These are phyloP conservation scores for Dendrocalamus sinicus DNA, from an alignment of 176 grass and related monocot species.

Conservation along the genomic window DNA sequence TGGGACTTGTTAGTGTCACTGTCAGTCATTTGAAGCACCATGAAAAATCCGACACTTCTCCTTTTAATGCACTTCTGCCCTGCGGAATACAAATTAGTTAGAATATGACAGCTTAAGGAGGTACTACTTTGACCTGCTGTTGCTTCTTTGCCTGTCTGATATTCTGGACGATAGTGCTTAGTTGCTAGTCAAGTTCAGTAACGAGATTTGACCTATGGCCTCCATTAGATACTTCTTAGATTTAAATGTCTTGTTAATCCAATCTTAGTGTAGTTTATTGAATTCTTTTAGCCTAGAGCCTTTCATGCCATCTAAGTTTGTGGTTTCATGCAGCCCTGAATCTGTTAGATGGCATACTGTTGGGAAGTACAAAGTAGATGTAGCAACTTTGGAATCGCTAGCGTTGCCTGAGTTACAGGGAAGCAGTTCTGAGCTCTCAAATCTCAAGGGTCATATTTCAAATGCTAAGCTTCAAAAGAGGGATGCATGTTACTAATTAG, in stretches of 20 bases:
- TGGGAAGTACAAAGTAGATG: constrained; percentile 93
- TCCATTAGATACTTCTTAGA: neutral
- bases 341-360: constrained; percentile 82
- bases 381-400: constrained; percentile 78
- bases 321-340: constrained; percentile 60
- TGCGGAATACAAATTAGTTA: neutral
- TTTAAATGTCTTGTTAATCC: neutral
- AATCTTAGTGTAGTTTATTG: neutral
- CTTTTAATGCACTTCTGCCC: neutral
- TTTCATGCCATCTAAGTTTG: neutral
- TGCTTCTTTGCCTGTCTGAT: neutral
- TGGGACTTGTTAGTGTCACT: constrained; percentile 7
- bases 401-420: constrained; percentile 87
- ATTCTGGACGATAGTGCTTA: neutral
- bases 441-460: neutral
- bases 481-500: neutral
- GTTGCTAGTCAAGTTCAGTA: neutral
- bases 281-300: neutral
- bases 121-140: neutral
- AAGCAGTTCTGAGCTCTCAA: constrained; percentile 31
- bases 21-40: neutral
- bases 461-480: neutral
- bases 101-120: neutral
- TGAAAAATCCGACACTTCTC: neutral
- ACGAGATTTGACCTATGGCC: neutral